phyloP scores from a whole-genome alignment of 805 yeast species.

The Metschnikowia aberdeeniae region DNA sequence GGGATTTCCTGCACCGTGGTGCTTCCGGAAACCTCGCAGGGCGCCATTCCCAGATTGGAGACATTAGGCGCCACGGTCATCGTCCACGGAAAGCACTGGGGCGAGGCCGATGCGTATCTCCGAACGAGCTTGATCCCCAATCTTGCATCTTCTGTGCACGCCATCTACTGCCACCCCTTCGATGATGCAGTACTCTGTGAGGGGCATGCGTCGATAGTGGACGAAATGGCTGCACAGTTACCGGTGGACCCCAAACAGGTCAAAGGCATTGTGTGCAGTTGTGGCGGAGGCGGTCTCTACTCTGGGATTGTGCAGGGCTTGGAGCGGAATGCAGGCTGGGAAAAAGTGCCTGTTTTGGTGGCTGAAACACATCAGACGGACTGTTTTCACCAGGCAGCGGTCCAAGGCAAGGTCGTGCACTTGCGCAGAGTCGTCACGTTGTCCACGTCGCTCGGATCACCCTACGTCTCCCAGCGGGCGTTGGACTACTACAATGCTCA shows the following conservation, averaged over 20 bases:
- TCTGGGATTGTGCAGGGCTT: constrained; percentile 49
- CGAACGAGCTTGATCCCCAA: constrained; percentile 20
- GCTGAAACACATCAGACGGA: constrained; percentile 62
- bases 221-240: constrained; percentile 37
- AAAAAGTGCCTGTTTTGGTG: constrained; percentile 26
- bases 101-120: constrained; percentile 47
- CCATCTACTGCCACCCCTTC: constrained; percentile 53
- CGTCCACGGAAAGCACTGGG: constrained; percentile 44
- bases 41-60: constrained; percentile 45
- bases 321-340: constrained; percentile 18
- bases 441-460: constrained; percentile 63
- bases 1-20: constrained; percentile 52
- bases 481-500: constrained; percentile 28
- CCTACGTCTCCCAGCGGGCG: constrained; percentile 50
- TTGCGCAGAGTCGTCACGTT: constrained; percentile 48
- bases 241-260: constrained; percentile 20
- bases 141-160: constrained; percentile 19
- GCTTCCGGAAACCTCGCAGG: constrained; percentile 47
- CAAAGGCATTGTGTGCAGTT: constrained; percentile 49
- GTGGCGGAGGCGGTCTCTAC: constrained; percentile 58
- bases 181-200: constrained; percentile 50
- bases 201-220: constrained; percentile 42
- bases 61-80: constrained; percentile 49
- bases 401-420: constrained; percentile 40
- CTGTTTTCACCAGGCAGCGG: constrained; percentile 50